These are phyloP conservation scores for Picea glauca DNA, from an alignment of 75 land plant species.

Conservation along the genomic window DNA sequence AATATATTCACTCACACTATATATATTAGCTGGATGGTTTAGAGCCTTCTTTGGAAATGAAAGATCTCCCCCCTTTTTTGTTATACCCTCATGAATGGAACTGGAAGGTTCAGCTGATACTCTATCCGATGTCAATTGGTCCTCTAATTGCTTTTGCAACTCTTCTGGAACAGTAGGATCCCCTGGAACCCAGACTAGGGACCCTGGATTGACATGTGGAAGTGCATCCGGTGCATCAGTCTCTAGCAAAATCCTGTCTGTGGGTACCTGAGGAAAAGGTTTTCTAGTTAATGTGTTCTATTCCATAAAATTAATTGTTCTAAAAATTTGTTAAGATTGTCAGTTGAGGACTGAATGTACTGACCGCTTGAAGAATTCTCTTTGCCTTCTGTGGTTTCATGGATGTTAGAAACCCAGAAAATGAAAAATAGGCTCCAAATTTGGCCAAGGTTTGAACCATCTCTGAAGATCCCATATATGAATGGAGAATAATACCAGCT, in stretches of 20 bases:
- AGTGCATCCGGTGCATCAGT: conserved; percentile 88
- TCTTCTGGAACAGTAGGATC: conserved; percentile 34
- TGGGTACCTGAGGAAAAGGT: conserved; percentile 45
- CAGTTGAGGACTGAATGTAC: conserved; percentile 11
- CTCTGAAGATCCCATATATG: conserved; percentile 84
- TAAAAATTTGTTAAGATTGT: not conserved
- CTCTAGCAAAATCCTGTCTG: conserved; percentile 74
- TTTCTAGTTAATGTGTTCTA: not conserved
- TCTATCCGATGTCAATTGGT: not conserved
- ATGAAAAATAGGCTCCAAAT: conserved; percentile 87
- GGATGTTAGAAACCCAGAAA: conserved; percentile 80
- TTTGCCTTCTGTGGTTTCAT: conserved; percentile 70
- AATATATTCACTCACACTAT: conserved; percentile 30
- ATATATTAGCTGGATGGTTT: conserved; percentile 96
- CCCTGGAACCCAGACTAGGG: conserved; percentile 50
- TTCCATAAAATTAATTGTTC: not conserved
- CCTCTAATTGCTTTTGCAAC: conserved; percentile 4
- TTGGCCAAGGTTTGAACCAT: conserved; percentile 76
- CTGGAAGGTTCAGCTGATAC: not conserved
- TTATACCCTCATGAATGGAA: not conserved
- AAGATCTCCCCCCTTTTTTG: conserved; percentile 10
- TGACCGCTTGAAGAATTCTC: conserved; percentile 58
- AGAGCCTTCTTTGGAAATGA: conserved; percentile 33
- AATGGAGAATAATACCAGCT: conserved; percentile 88
- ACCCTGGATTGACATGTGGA: conserved; percentile 31